These are phyloP conservation scores for Botrytis sinoallii DNA, from an alignment of 2,329 filamentous ascomycete species.

Conservation along the genomic window DNA sequence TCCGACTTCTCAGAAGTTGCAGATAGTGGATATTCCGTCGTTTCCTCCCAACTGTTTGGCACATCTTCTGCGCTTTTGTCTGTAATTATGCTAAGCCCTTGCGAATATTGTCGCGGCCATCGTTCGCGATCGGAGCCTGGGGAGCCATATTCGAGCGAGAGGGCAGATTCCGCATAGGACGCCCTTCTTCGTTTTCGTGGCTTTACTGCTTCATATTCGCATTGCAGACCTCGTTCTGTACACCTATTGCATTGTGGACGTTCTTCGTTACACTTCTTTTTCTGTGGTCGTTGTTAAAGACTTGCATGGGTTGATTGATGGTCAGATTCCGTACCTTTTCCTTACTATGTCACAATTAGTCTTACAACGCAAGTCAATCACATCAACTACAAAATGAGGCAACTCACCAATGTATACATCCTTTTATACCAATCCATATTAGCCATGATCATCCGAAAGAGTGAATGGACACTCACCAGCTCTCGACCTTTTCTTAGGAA, in stretches of 20 bases:
- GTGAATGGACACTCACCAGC: slow-evolving; percentile 45
- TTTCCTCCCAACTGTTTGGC: slow-evolving; percentile 29
- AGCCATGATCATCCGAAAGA: slow-evolving; percentile 18
- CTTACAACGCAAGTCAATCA: background rate
- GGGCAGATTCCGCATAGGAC: slow-evolving; percentile 24
- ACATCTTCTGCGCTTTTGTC: slow-evolving; percentile 15
- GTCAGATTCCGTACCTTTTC: slow-evolving; percentile 34
- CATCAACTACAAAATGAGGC: background rate
- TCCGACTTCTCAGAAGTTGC: slow-evolving; percentile 26
- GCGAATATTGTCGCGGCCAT: slow-evolving; percentile 30
- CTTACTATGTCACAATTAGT: slow-evolving; percentile 34
- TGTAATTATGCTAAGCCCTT: slow-evolving; percentile 23
- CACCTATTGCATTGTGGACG: slow-evolving; percentile 37
- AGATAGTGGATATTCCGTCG: slow-evolving; percentile 27
- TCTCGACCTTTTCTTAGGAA: slow-evolving; percentile 58
- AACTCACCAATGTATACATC: slow-evolving; percentile 38
- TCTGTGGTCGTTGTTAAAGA: slow-evolving; percentile 29
- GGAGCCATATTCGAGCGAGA: slow-evolving; percentile 26
- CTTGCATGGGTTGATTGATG: background rate
- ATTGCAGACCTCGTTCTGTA: slow-evolving; percentile 31
- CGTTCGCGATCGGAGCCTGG: slow-evolving; percentile 25
- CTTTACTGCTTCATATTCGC: slow-evolving; percentile 38
- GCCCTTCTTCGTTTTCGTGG: slow-evolving; percentile 30
- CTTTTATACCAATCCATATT: slow-evolving; percentile 25
- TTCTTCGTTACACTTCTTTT: slow-evolving; percentile 39